A percentile compares a stretch with the other conserved stretches of the same genome.
These are phyloP conservation scores for Clavariopsis aquatica DNA, from an alignment of 495 filamentous ascomycete species.

Conservation along the genomic window DNA sequence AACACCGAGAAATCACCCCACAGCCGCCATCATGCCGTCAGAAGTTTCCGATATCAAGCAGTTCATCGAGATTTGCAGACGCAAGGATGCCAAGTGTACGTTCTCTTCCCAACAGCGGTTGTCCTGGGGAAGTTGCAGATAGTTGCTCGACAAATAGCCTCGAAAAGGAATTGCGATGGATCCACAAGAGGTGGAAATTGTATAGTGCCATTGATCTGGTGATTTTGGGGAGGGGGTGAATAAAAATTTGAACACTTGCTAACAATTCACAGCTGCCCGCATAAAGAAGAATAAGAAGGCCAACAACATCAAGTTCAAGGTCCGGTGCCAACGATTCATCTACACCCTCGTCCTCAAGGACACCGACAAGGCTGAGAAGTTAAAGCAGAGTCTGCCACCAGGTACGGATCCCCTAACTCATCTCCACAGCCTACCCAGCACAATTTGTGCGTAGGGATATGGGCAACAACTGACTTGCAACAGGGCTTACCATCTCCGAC, in stretches of 20 bases:
- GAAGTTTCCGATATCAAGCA: conserved; percentile 99
- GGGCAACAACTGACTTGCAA: conserved; percentile 38
- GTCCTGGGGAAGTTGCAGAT: background rate
- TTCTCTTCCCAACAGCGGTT: conserved; percentile 21
- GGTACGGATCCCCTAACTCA: conserved; percentile 59
- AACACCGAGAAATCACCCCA: background rate
- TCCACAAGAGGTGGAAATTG: too few relatives aligned
- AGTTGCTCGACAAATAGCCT: too few relatives aligned
- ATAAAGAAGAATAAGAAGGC: conserved; percentile 93
- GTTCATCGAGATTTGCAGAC: conserved; percentile 99
- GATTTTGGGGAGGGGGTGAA: background rate
- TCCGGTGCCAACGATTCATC: conserved; percentile 89
- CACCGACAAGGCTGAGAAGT: conserved; percentile 98
- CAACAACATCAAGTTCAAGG: conserved; percentile 99
- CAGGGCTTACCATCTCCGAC: conserved; percentile 74
- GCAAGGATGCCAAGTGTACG: conserved; percentile 93
- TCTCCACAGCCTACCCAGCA: background rate
- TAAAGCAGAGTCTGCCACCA: conserved; percentile 97
- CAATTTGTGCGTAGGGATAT: background rate
- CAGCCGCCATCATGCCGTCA: conserved; percentile 75
- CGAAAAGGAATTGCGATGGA: too few relatives aligned
- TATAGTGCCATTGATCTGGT: too few relatives aligned
- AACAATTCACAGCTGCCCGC: conserved; percentile 68
- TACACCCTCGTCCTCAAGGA: conserved; percentile 98
- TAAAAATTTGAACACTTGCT: background rate